Evolutionary conservation across 2,329 filamentous ascomycete genomes (phyloP).

Genomic region (Aspergillus sp.): DNA sequence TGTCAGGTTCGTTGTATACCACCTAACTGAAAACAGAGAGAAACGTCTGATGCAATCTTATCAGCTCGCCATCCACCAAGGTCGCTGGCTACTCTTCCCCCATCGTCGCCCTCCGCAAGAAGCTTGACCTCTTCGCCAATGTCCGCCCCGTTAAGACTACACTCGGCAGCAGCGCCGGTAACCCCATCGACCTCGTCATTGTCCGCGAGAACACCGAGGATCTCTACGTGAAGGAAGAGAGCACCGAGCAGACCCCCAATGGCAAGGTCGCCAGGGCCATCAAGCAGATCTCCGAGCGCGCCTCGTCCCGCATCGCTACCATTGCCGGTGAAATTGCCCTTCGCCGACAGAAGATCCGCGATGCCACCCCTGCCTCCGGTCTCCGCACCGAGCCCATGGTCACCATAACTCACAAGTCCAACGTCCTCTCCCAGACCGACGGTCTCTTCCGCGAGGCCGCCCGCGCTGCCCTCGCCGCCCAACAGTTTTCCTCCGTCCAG

Average conservation of each 20-base stretch:
- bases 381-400: slow-evolving; percentile 70
- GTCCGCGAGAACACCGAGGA: slow-evolving; percentile 99
- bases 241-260: slow-evolving; percentile 68
- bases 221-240: slow-evolving; percentile 96
- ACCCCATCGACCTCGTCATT: slow-evolving; percentile 91
- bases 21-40: no score
- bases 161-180: slow-evolving; percentile 46
- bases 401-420: slow-evolving; percentile 97
- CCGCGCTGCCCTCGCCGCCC: slow-evolving; percentile 67
- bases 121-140: slow-evolving; percentile 93
- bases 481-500: slow-evolving; percentile 63
- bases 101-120: slow-evolving; percentile 94
- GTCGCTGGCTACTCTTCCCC: slow-evolving; percentile 95
- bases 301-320: slow-evolving; percentile 79
- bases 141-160: slow-evolving; percentile 92
- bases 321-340: slow-evolving; percentile 96
- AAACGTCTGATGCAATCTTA: neutral
- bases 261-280: slow-evolving; percentile 93
- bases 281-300: slow-evolving; percentile 90
- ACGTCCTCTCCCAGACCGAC: slow-evolving; percentile 94
- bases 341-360: slow-evolving; percentile 77
- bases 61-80: slow-evolving; percentile 77
- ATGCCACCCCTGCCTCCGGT: slow-evolving; percentile 48
- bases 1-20: slow-evolving; percentile 58
- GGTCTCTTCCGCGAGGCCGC: slow-evolving; percentile 87